Evolutionary conservation across 495 filamentous ascomycete species (phyloP).

Genomic region (Halenospora varia): DNA sequence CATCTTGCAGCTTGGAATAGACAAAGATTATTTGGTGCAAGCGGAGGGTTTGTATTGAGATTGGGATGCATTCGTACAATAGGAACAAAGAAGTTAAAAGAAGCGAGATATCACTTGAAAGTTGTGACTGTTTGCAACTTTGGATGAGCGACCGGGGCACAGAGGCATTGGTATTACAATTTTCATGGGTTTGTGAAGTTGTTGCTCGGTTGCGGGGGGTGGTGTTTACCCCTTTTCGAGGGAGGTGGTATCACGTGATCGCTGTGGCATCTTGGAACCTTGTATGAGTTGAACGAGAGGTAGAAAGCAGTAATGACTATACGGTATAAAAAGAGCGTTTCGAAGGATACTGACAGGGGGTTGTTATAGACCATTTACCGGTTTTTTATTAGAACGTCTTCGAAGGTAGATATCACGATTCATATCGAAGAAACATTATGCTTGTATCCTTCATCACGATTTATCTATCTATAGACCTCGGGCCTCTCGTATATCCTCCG

Average conservation of each 20-base stretch:
- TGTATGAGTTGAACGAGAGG: constrained; percentile 20
- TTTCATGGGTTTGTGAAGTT: constrained; percentile 16
- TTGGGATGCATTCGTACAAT: constrained; percentile 17
- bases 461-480: constrained; percentile 19
- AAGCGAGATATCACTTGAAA: constrained; percentile 16
- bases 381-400: constrained; percentile 19
- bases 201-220: constrained; percentile 14
- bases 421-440: constrained; percentile 20
- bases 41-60: constrained; percentile 13
- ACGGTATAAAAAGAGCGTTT: constrained; percentile 17
- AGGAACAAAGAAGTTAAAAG: constrained; percentile 19
- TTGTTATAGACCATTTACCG: constrained; percentile 19
- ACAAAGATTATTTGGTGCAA: constrained; percentile 13
- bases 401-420: constrained; percentile 19
- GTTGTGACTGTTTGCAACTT: constrained; percentile 17
- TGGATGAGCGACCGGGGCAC: constrained; percentile 16
- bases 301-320: constrained; percentile 18
- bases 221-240: constrained; percentile 15
- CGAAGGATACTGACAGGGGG: constrained; percentile 18
- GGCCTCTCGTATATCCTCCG: constrained; percentile 18
- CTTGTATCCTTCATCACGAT: constrained; percentile 18
- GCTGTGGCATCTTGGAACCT: constrained; percentile 17
- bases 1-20: constrained; percentile 10
- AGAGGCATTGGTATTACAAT: constrained; percentile 17
- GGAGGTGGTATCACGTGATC: constrained; percentile 16